Evolutionary conservation across 352 stramenopile species (phyloP), one percentile per base, ranked within the genome.

Genomic region (Pythium dissotocum): DNA sequence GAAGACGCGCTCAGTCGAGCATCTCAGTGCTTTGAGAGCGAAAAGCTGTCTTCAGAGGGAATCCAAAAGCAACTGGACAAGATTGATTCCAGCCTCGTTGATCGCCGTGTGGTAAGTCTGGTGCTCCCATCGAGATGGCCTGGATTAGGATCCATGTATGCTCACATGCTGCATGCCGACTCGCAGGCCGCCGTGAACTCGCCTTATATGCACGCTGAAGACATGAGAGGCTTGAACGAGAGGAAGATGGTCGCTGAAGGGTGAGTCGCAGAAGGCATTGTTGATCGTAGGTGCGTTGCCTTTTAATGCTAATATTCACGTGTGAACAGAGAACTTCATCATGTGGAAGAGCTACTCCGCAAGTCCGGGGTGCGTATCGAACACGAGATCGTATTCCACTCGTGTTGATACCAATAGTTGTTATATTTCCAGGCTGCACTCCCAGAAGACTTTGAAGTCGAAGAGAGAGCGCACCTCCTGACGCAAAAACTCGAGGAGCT

Each of bases 311-410:
- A 44, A 10, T 16, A 12, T 44, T 44, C 36, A 44, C 36, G 36
- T 16, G 36, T 3, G 10, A 14, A 44, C 36, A 67, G 61, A n/a
- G 36, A 53, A 26, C 61, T 67, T 40, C 35, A n/a, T 14, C 21
- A 61, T 26, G n/a, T 67, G 4, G 51, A 67, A 38, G 51, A 67
- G 1, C n/a, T 69, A 10, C n/a, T 69, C 18, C 14, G 53, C 18
- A 61, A 51, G 40, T 33, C 62, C 26, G 53, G 52, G 35, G 62
- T 69, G 52, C 18, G 53, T 36, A 18, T 7, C 40, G 9, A 4
- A 24, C 40, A 44, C 6, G 33, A 38, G 12, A 44, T 44, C 36
- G 36, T 12, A 18, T 16, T 12, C 8, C 12, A 49, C 2, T 3
- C 9, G 18, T n/a, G 13, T 16, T 44, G 13, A 12, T 18, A 49